These are phyloP conservation scores for Yamadazyma sp. DNA, from an alignment of 805 yeast species.

Conservation along the genomic window DNA sequence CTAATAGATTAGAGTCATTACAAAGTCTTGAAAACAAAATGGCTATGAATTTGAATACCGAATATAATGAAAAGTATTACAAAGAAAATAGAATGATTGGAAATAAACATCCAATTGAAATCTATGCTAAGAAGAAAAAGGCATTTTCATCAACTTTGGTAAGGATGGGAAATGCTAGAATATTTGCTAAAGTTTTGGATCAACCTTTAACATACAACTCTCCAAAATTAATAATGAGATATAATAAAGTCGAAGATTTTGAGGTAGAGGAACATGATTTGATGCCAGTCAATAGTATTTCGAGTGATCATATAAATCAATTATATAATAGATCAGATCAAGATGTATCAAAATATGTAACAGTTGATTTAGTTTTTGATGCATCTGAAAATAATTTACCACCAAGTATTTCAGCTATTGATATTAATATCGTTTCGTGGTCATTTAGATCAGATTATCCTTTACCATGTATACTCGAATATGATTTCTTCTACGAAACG, in stretches of 20 bases:
- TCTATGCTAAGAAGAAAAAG: slow-evolving; percentile 37
- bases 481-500: slow-evolving; percentile 40
- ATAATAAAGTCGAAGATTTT: slow-evolving; percentile 21
- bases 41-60: background rate
- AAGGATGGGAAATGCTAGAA: slow-evolving; percentile 31
- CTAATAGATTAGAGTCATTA: slow-evolving; percentile 3
- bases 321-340: slow-evolving; percentile 27
- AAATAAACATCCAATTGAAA: slow-evolving; percentile 16
- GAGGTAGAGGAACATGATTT: slow-evolving; percentile 8
- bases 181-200: slow-evolving; percentile 32
- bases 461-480: slow-evolving; percentile 35
- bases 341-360: slow-evolving; percentile 20
- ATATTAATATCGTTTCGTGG: slow-evolving; percentile 39
- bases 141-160: slow-evolving; percentile 30
- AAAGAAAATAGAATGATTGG: slow-evolving; percentile 27
- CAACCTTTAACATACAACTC: slow-evolving; percentile 34
- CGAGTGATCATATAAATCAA: slow-evolving; percentile 24
- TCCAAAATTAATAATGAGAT: slow-evolving; percentile 35
- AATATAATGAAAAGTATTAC: slow-evolving; percentile 9
- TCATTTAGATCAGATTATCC: slow-evolving; percentile 40
- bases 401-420: slow-evolving; percentile 33
- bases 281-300: slow-evolving; percentile 16
- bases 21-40: slow-evolving; percentile 1
- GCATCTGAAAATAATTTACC: slow-evolving; percentile 24
- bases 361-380: slow-evolving; percentile 27